Conservation (phyloP, 1,139 yeast species). For the Eremothecium gossypii region DNA sequence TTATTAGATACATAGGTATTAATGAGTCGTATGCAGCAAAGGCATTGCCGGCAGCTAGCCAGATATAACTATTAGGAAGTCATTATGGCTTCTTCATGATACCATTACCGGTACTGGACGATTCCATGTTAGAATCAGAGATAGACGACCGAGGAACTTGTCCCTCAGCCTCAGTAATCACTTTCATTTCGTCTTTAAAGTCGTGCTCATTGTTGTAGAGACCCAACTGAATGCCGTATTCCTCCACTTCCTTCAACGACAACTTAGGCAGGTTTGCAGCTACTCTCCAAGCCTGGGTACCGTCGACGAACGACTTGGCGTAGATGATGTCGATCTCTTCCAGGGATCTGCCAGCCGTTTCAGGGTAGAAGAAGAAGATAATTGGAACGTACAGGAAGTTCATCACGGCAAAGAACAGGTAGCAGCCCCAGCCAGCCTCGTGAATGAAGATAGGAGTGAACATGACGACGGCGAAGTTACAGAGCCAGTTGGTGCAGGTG, state of each 20-base stretch:
- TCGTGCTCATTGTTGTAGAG: slow-evolving; percentile 33
- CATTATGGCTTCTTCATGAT: too few species aligned
- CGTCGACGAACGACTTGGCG: slow-evolving; percentile 33
- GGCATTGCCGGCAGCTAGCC: too few species aligned
- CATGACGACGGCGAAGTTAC: slow-evolving; percentile 40
- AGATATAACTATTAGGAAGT: too few species aligned
- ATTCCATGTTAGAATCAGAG: too few species aligned
- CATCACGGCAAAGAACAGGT: slow-evolving; percentile 35
- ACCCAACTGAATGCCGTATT: slow-evolving; percentile 39
- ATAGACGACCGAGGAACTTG: too few species aligned
- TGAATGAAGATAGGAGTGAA: slow-evolving; percentile 41
- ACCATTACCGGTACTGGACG: too few species aligned
- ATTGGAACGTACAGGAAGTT: slow-evolving; percentile 42
- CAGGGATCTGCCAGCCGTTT: slow-evolving; percentile 52
- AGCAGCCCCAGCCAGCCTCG: slow-evolving; percentile 36
- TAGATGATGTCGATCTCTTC: slow-evolving; percentile 58
- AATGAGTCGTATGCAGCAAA: too few species aligned
- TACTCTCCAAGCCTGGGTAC: slow-evolving; percentile 45
- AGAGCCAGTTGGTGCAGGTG: slow-evolving; percentile 45
- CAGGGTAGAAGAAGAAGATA: slow-evolving; percentile 61
- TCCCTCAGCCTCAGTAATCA: too few species aligned
- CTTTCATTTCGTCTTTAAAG: too few species aligned
- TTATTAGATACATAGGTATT: too few species aligned
- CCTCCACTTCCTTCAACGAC: slow-evolving; percentile 37
- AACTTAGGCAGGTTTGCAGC: slow-evolving; percentile 45